Percentiles rank a stretch among this genome's conserved stretches.
phyloP scores from a whole-genome alignment of 371 early-diverging fungal species.

The Mucor irregularis region DNA sequence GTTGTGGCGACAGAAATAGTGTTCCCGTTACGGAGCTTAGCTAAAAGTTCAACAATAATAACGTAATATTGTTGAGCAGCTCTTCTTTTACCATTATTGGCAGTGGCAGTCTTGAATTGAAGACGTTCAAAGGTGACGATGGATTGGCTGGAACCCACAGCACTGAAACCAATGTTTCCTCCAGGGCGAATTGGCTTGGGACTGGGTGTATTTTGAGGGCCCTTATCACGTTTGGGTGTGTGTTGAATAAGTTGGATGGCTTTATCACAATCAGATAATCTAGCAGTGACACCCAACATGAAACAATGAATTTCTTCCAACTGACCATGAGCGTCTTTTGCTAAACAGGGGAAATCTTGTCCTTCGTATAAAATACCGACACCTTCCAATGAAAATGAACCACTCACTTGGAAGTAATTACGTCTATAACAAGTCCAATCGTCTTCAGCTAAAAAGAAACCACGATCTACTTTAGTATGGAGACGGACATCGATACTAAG shows the following conservation, averaged over 20 bases:
- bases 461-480: slow-evolving; percentile 70
- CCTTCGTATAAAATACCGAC: slow-evolving; percentile 43
- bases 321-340: slow-evolving; percentile 32
- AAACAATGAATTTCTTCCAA: slow-evolving; percentile 53
- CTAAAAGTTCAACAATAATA: slow-evolving; percentile 65
- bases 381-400: slow-evolving; percentile 64
- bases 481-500: slow-evolving; percentile 49
- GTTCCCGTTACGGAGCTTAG: slow-evolving; percentile 50
- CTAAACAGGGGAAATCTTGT: slow-evolving; percentile 58
- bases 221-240: slow-evolving; percentile 93
- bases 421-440: slow-evolving; percentile 94
- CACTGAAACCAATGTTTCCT: slow-evolving; percentile 49
- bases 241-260: slow-evolving; percentile 83
- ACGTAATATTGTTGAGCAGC: slow-evolving; percentile 90
- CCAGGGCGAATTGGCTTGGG: slow-evolving; percentile 61
- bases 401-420: slow-evolving; percentile 88
- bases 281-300: slow-evolving; percentile 66
- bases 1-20: slow-evolving; percentile 60
- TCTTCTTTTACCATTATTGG: slow-evolving; percentile 84
- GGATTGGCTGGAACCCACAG: slow-evolving; percentile 41
- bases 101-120: slow-evolving; percentile 93
- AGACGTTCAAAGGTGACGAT: slow-evolving; percentile 84
- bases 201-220: slow-evolving; percentile 75
- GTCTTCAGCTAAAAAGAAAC: slow-evolving; percentile 77
- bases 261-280: slow-evolving; percentile 57